Evolutionary conservation across 31 red algal species (phyloP).

Genomic region (Asparagopsis taxiformis): DNA sequence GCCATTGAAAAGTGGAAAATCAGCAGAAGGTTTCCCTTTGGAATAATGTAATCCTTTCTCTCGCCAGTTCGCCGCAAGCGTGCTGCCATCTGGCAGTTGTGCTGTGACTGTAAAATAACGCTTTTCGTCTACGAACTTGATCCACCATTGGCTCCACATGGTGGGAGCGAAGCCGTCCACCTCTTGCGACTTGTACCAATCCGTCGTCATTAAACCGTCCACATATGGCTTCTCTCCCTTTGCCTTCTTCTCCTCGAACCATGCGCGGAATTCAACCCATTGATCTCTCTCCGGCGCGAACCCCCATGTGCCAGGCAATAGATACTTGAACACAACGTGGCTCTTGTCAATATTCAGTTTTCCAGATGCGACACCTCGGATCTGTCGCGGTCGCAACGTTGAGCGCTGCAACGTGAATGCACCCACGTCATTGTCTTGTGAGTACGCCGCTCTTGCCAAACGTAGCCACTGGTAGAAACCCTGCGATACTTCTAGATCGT

Average conservation of each 20-base stretch:
- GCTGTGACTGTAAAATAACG: conserved; percentile 63
- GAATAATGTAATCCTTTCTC: conserved; percentile 66
- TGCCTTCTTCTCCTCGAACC: conserved; percentile 42
- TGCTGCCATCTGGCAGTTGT: conserved; percentile 49
- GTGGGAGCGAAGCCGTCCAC: conserved; percentile 29
- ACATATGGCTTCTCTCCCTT: conserved; percentile 61
- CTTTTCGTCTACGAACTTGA: conserved; percentile 51
- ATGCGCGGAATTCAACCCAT: conserved; percentile 58
- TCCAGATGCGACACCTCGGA: conserved; percentile 37
- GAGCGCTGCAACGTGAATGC: conserved; percentile 62
- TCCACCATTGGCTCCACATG: conserved; percentile 82
- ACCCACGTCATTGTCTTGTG: conserved; percentile 37
- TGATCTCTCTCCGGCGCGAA: conserved; percentile 58
- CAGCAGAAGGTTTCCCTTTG: conserved; percentile 19
- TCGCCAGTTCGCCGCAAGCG: conserved; percentile 60
- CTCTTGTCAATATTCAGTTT: conserved; percentile 20
- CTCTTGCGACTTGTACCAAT: conserved; percentile 66
- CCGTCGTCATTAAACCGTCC: conserved; percentile 49
- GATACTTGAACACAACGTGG: conserved; percentile 44
- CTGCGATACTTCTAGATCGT: conserved; percentile 75
- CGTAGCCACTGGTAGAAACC: conserved; percentile 61
- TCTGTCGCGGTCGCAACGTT: conserved; percentile 47
- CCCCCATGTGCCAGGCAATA: conserved; percentile 66
- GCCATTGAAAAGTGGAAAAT: conserved; percentile 51
- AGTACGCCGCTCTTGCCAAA: conserved; percentile 47